Conservation (phyloP, 2,329 filamentous ascomycete genomes). For the Moelleriella libera region DNA sequence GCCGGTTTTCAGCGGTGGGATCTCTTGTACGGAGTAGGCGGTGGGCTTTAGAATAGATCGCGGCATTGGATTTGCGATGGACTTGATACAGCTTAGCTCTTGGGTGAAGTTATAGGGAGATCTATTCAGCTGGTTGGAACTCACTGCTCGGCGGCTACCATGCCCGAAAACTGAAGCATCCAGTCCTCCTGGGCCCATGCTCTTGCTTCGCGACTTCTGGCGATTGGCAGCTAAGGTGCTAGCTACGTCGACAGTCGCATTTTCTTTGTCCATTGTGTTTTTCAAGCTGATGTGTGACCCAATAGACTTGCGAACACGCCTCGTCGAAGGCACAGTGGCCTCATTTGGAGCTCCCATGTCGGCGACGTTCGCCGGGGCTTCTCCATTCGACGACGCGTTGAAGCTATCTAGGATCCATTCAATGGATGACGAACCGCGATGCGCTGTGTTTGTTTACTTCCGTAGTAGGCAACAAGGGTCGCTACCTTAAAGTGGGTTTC, state of each 20-base stretch:
- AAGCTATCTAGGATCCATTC: not conserved
- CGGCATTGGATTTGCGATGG: constrained; percentile 38
- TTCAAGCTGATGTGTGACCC: constrained; percentile 38
- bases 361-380: constrained; percentile 4
- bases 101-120: not conserved
- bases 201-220: constrained; percentile 81
- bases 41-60: constrained; percentile 73
- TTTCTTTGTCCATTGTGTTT: constrained; percentile 58
- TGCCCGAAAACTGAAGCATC: constrained; percentile 64
- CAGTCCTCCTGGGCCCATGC: constrained; percentile 81
- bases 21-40: constrained; percentile 50
- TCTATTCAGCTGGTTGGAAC: constrained; percentile 7
- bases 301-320: constrained; percentile 58
- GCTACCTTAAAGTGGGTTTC: too few relatives aligned
- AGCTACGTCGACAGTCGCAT: constrained; percentile 54
- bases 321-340: constrained; percentile 39
- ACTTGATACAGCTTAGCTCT: constrained; percentile 21
- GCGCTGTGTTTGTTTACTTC: constrained; percentile 24
- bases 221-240: constrained; percentile 35
- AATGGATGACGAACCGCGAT: constrained; percentile 11
- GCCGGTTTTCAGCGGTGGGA: constrained; percentile 45
- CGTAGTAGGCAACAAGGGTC: constrained; percentile 1
- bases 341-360: constrained; percentile 18
- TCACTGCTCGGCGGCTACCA: constrained; percentile 70
- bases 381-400: not conserved